These are phyloP conservation scores for Amanita rubescens DNA, from an alignment of 768 basidiomycete species.

Conservation along the genomic window DNA sequence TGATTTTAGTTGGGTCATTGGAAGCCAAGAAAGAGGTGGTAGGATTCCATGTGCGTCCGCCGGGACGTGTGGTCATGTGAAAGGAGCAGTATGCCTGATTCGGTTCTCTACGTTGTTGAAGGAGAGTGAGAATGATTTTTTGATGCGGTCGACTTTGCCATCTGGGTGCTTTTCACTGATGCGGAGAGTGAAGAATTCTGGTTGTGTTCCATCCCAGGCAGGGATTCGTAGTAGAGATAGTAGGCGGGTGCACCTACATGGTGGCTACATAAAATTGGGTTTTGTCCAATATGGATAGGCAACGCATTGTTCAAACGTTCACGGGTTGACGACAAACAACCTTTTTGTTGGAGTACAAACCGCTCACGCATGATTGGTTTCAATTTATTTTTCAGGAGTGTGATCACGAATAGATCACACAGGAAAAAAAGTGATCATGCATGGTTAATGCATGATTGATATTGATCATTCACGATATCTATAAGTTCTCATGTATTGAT, in stretches of 20 bases:
- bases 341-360: too few relatives aligned
- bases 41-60: constrained; percentile 63
- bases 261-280: too few relatives aligned
- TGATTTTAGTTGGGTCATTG: constrained; percentile 75
- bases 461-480: too few relatives aligned
- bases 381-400: too few relatives aligned
- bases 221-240: constrained; percentile 48
- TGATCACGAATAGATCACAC: too few relatives aligned
- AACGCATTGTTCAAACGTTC: too few relatives aligned
- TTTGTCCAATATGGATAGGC: too few relatives aligned
- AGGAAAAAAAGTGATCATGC: too few relatives aligned
- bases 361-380: too few relatives aligned
- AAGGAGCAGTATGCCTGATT: constrained; percentile 44
- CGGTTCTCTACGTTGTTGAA: constrained; percentile 48
- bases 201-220: constrained; percentile 25
- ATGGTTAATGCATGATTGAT: too few relatives aligned
- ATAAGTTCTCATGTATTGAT: too few relatives aligned
- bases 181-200: constrained; percentile 45
- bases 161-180: constrained; percentile 49
- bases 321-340: too few relatives aligned
- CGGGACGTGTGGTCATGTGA: constrained; percentile 39
- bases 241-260: constrained; percentile 54
- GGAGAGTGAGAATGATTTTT: constrained; percentile 47
- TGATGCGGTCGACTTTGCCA: constrained; percentile 51
- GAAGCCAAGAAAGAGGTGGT: constrained; percentile 74